phyloP scores from a whole-genome alignment of 805 yeast species.

The Blastobotrys americana region DNA sequence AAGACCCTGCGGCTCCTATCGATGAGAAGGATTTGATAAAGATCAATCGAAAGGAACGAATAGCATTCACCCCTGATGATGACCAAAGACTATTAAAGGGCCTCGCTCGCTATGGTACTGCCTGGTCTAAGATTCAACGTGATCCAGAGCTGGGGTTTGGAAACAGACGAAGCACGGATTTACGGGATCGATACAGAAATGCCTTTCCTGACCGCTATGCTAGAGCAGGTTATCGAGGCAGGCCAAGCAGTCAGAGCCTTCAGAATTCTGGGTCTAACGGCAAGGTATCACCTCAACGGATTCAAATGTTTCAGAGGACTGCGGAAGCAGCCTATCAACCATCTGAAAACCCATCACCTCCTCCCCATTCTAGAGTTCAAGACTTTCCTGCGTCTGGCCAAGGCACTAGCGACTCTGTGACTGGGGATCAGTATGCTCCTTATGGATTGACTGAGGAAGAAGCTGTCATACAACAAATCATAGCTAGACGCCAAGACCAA shows the following conservation, averaged over 20 bases:
- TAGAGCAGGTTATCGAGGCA: conserved; percentile 39
- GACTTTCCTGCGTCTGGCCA: not conserved
- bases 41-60: conserved; percentile 38
- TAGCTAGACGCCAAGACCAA: not conserved
- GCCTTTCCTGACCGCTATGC: conserved; percentile 39
- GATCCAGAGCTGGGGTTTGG: conserved; percentile 33
- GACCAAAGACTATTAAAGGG: conserved; percentile 38
- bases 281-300: conserved; percentile 2
- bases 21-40: conserved; percentile 27
- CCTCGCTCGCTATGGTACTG: conserved; percentile 37
- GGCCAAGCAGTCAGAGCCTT: conserved; percentile 15
- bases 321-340: not conserved
- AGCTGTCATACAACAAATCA: too few relatives aligned
- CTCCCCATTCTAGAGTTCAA: not conserved
- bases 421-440: not conserved
- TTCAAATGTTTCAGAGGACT: not conserved
- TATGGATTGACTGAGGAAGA: not conserved
- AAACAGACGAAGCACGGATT: conserved; percentile 38
- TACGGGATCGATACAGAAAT: conserved; percentile 39
- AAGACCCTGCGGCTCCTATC: conserved; percentile 2
- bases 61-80: conserved; percentile 37
- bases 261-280: not conserved
- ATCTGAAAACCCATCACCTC: not conserved
- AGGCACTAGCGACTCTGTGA: too few relatives aligned
- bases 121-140: conserved; percentile 40